Conservation (phyloP, 1,284 basidiomycete genomes). For the Ceraceosorus guamensis region DNA sequence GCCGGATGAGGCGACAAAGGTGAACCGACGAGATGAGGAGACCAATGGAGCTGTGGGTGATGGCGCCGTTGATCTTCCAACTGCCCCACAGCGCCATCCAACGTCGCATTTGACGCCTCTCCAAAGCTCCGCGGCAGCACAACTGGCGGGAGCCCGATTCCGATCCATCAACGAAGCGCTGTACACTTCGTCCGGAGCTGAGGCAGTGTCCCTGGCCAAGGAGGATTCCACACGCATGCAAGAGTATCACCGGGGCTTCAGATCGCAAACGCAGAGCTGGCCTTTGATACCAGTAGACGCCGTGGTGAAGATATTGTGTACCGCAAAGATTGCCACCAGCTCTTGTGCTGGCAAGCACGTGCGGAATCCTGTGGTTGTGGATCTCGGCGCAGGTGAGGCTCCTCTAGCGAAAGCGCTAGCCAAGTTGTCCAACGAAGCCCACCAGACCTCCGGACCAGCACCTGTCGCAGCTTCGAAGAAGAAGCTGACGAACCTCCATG, state of each 20-base stretch:
- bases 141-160: constrained; percentile 45
- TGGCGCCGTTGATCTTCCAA: no score
- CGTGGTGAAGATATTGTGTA: constrained; percentile 26
- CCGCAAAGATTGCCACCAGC: not conserved
- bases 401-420: constrained; percentile 60
- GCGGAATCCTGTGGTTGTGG: constrained; percentile 67
- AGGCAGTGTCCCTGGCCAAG: constrained; percentile 35
- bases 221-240: constrained; percentile 30
- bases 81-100: not conserved
- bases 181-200: constrained; percentile 35
- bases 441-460: not conserved
- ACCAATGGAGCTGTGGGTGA: not conserved
- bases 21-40: not conserved
- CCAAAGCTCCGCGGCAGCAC: constrained; percentile 21
- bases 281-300: constrained; percentile 44
- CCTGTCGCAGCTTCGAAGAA: no score
- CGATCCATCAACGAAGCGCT: constrained; percentile 47
- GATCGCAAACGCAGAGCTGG: constrained; percentile 44
- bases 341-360: constrained; percentile 3
- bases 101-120: not conserved
- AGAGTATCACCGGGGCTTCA: constrained; percentile 47
- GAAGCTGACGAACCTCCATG: no score
- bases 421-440: not conserved
- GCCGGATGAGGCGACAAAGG: not conserved
- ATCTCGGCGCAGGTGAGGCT: constrained; percentile 93